A percentile compares a stretch with the other conserved stretches of the same genome.
Evolutionary conservation across 2,329 filamentous ascomycete genomes (phyloP).

Genomic region (Tolypocladium capitatum): DNA sequence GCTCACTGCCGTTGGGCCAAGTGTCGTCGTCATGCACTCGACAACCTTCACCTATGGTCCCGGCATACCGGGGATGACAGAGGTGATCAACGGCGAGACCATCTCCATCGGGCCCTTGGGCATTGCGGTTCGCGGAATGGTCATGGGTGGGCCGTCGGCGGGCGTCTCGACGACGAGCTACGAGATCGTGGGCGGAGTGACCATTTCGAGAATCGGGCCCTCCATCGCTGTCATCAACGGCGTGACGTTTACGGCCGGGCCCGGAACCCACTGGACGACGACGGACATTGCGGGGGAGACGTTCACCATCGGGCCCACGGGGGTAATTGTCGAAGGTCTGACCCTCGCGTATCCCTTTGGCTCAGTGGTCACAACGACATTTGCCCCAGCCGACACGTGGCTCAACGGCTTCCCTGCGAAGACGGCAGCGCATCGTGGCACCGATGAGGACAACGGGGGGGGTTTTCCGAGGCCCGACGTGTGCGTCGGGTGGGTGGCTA

Average conservation of each 20-base stretch:
- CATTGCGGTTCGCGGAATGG: conserved; percentile 25
- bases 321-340: conserved; percentile 32
- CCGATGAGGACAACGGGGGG: conserved; percentile 11
- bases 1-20: conserved; percentile 28
- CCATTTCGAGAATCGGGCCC: conserved; percentile 34
- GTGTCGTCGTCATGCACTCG: conserved; percentile 26
- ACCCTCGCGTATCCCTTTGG: conserved; percentile 33
- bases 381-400: conserved; percentile 19
- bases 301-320: conserved; percentile 34
- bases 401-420: conserved; percentile 10
- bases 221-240: conserved; percentile 36
- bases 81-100: conserved; percentile 35
- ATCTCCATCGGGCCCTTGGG: conserved; percentile 35
- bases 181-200: conserved; percentile 38
- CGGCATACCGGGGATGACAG: conserved; percentile 16
- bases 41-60: conserved; percentile 33
- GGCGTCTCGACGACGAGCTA: conserved; percentile 22
- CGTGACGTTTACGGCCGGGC: conserved; percentile 37
- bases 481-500: conserved; percentile 6
- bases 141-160: conserved; percentile 28
- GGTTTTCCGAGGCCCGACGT: conserved; percentile 4
- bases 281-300: conserved; percentile 35
- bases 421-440: conserved; percentile 9
- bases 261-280: conserved; percentile 26
- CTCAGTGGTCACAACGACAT: conserved; percentile 26